Percentiles rank a stretch among this genome's conserved stretches.
phyloP scores from a whole-genome alignment of 768 basidiomycete species.

The Leccinum aurantiacum region DNA sequence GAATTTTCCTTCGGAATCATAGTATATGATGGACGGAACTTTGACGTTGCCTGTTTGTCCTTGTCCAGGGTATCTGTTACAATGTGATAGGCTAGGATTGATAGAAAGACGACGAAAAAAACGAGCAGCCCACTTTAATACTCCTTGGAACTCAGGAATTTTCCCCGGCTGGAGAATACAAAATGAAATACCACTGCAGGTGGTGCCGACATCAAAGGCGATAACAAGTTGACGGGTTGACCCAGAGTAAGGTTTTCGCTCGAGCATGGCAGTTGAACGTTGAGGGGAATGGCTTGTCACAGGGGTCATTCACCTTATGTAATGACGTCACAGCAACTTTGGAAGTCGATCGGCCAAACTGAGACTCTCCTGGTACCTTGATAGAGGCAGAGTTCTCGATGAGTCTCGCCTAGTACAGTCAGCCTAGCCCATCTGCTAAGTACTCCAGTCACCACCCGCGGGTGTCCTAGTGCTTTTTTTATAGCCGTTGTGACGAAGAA shows the following conservation, averaged over 20 bases:
- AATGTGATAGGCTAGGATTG: not conserved
- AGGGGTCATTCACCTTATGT: not conserved
- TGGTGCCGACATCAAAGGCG: constrained; percentile 29
- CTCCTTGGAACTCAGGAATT: not conserved
- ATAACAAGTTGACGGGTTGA: constrained; percentile 32
- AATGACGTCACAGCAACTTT: not conserved
- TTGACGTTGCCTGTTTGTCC: not conserved
- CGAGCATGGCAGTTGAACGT: constrained; percentile 21
- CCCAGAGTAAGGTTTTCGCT: constrained; percentile 37
- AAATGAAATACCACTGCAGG: not conserved
- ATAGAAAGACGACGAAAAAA: not conserved
- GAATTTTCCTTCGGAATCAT: constrained; percentile 35
- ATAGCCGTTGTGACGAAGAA: too few species aligned
- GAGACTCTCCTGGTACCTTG: not conserved
- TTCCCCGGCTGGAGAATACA: not conserved
- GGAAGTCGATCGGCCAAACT: not conserved
- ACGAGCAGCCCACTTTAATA: not conserved
- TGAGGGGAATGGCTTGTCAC: not conserved
- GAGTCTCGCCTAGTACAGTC: not conserved
- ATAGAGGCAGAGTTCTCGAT: not conserved
- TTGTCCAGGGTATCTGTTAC: not conserved
- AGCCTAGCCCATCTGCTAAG: constrained; percentile 5
- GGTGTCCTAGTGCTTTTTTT: not conserved
- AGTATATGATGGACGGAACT: constrained; percentile 33
- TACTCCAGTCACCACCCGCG: not conserved